phyloP scores from a whole-genome alignment of 1,284 basidiomycete genomes.

The Anthracocystis panici-leucophaei region DNA sequence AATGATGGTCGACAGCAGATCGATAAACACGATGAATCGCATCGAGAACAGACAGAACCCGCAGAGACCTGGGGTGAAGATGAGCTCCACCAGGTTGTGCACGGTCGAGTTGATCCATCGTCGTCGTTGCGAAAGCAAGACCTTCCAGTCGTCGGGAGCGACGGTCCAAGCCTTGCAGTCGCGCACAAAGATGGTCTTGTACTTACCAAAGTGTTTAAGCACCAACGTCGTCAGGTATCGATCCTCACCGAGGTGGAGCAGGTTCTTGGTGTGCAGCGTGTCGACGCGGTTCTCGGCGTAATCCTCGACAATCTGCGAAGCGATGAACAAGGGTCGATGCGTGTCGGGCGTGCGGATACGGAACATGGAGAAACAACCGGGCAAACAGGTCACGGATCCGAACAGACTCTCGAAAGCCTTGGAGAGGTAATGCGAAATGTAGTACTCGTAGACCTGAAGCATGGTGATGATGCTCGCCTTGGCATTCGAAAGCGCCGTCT shows the following conservation, averaged over 20 bases:
- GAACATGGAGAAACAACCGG: constrained; percentile 73
- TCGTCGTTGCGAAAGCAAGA: constrained; percentile 94
- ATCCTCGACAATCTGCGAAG: constrained; percentile 88
- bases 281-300: constrained; percentile 97
- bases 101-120: constrained; percentile 99
- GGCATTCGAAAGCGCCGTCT: constrained; percentile 88
- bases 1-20: constrained; percentile 81
- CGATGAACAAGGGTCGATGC: constrained; percentile 71
- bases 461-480: constrained; percentile 95
- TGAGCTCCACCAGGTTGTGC: constrained; percentile 92
- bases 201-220: constrained; percentile 75
- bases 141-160: constrained; percentile 81
- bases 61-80: constrained; percentile 91
- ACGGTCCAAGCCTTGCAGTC: constrained; percentile 82
- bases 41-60: constrained; percentile 94
- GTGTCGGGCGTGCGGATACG: constrained; percentile 67
- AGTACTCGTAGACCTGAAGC: constrained; percentile 82
- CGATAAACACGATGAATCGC: constrained; percentile 97
- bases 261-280: constrained; percentile 88
- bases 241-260: constrained; percentile 97
- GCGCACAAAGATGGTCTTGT: constrained; percentile 91
- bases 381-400: constrained; percentile 96
- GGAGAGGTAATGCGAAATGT: constrained; percentile 79
- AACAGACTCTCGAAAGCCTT: constrained; percentile 98
- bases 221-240: constrained; percentile 95